Base-by-base conservation (phyloP, 768 basidiomycete genomes). In the Termitomyces sp. region DNA sequence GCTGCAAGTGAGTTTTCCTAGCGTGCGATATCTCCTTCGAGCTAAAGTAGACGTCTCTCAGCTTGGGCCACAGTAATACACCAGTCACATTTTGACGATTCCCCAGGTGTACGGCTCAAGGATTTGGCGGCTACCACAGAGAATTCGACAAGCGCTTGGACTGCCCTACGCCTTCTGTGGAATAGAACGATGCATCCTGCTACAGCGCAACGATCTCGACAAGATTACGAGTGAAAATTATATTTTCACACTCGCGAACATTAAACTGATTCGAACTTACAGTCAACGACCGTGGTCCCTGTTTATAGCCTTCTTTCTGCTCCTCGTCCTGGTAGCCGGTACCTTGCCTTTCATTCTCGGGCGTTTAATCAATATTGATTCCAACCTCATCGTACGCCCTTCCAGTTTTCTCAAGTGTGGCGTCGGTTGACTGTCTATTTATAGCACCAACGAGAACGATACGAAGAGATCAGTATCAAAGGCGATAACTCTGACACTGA, bases 11-110 rank as follows among this genome's bases (percentile, higher is more conserved):
- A 32, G 74, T 71, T 49, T 45, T 60, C 42, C 48, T 17, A 17
- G 25, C 31, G 4, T 43, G 20, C 29, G 1, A 42, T 45, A 31
- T 38, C 40, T 8, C 9, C 42, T 14, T 29, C 57, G 51, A 15
- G 7, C 10, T 52, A 14, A n/a, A 38, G 42, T 29, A 51, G 48
- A 11, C 10, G 17, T 29, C 59, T 40, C 51, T 57, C 46, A 80
- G 78, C 76, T 2, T 80, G 79, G 78, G 78, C 78, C 4, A 80
- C 78, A 5, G 64, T 80, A 11, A 78, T 80, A 14, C 77, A 80
- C 52, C 76, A 76, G 62, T 78, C 77, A 32, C 69, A 69, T 20
- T 65, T 68, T 55, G 43, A 66, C 31, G 63, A 69, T 47, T 60
- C 60, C 8, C 71, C 75, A 8, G 78, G 79, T 14, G 67, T 79